Evolutionary conservation across 1,139 yeast species (phyloP).

Genomic region (Geotrichum citri-aurantii): DNA sequence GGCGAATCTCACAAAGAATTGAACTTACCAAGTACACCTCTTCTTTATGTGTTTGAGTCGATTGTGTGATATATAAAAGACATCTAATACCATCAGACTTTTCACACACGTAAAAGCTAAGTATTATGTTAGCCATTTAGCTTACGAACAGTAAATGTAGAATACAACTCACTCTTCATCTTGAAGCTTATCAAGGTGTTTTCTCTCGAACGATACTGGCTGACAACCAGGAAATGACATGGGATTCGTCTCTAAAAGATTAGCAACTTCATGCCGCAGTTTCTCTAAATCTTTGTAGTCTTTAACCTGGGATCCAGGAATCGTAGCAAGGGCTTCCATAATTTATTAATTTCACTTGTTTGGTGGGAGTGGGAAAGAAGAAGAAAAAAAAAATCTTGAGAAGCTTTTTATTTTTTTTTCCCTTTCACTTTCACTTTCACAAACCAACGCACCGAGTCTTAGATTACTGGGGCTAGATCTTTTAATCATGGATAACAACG

Average conservation of each 20-base stretch:
- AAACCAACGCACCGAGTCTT: background rate
- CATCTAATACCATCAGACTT: slow-evolving; percentile 92
- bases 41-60: slow-evolving; percentile 35
- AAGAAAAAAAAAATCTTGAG: background rate
- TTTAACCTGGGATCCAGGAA: slow-evolving; percentile 68
- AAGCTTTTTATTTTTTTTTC: background rate
- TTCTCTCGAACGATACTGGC: slow-evolving; percentile 83
- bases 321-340: slow-evolving; percentile 55
- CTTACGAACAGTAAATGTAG: background rate
- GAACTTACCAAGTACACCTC: slow-evolving; percentile 38
- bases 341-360: background rate
- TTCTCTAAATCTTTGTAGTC: slow-evolving; percentile 43
- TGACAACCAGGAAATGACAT: slow-evolving; percentile 54
- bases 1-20: background rate
- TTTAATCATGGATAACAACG: slow-evolving; percentile 31
- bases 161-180: slow-evolving; percentile 43
- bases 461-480: background rate
- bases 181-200: slow-evolving; percentile 62
- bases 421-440: background rate
- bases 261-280: slow-evolving; percentile 63
- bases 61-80: slow-evolving; percentile 64
- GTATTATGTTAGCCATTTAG: background rate
- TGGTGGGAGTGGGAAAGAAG: background rate
- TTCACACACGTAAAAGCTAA: slow-evolving; percentile 78
- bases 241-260: slow-evolving; percentile 44